Base-by-base conservation (phyloP, 2,329 filamentous ascomycete genomes). In the Bisporella sp. region DNA sequence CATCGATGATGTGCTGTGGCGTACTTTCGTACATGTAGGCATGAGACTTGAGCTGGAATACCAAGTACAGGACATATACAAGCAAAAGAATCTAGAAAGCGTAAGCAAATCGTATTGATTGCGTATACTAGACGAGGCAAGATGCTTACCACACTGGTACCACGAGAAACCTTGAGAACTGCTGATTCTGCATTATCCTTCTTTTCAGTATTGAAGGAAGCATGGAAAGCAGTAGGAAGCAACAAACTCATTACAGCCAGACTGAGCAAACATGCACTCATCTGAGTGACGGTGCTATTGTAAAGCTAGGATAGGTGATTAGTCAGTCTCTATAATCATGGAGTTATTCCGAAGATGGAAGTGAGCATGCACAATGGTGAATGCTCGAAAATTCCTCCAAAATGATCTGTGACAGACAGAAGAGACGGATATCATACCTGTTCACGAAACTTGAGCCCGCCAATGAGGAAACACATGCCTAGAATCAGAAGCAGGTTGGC, bases 271-370 rank as follows among this genome's bases (percentile, higher is more conserved):
- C 89, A 95, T 47, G 91, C 91, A 66, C 89, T 96, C 89, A 96
- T 96, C 67, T 96, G 90, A 1, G 90, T 96, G 52, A 96, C 89
- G 28, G 89, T 96, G 69, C 84, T 93, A 71, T 96, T 96, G 71
- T 96, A 96, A 55, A 96, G 84, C 80, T 87, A 48, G 4, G 8
- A 28, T 12, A 4, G 4, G 6, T 4, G 7, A 31, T 62, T 40
- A 63, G 57, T 21, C 21, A 21, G 21, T 21, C 21, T 21, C 21
- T 21, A 21, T 21, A 21, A 21, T 21, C 21, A 21, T 21, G 21
- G 21, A 21, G 21, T 21, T 21, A 21, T 21, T 21, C 21, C 21
- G 21, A 21, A 21, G 21, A 21, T 21, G 21, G 21, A 21, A 21
- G 21, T 3, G 21, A 21, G 3, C 21, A 21, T 21, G 21, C 21